Evolutionary conservation across 2,329 filamentous ascomycete genomes (phyloP).

Genomic region (Didymella glomerata): DNA sequence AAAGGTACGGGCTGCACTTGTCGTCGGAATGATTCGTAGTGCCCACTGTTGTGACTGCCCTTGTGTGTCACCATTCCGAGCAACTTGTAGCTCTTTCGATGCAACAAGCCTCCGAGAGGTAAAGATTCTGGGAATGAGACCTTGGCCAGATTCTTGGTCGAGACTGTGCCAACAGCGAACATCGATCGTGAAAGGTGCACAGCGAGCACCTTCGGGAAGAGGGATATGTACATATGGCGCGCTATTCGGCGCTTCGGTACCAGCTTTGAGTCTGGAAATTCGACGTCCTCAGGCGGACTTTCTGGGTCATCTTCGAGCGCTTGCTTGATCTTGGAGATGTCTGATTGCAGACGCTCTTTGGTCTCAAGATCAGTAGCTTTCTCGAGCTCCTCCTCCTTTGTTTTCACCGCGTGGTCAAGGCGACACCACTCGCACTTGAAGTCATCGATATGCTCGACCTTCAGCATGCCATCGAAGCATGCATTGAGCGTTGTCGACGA

Average conservation of each 20-base stretch:
- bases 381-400: constrained; percentile 67
- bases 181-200: constrained; percentile 94
- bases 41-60: constrained; percentile 92
- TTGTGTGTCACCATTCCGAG: constrained; percentile 92
- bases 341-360: constrained; percentile 61
- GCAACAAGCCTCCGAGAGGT: constrained; percentile 79
- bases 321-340: constrained; percentile 70
- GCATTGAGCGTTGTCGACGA: constrained; percentile 79
- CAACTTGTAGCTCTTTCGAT: constrained; percentile 82
- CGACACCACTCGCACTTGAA: constrained; percentile 95
- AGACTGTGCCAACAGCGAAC: constrained; percentile 78
- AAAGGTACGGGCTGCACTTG: constrained; percentile 83
- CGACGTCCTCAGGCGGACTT: constrained; percentile 73
- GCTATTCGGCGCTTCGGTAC: constrained; percentile 86
- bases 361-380: constrained; percentile 48
- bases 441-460: constrained; percentile 95
- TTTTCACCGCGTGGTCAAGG: constrained; percentile 77
- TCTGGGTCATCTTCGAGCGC: constrained; percentile 86
- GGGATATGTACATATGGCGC: constrained; percentile 84
- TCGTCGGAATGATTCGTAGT: constrained; percentile 94
- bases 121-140: constrained; percentile 91
- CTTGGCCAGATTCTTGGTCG: constrained; percentile 93
- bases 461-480: constrained; percentile 93
- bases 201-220: constrained; percentile 88
- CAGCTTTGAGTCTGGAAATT: constrained; percentile 75